Evolutionary conservation across 495 filamentous ascomycete genomes (phyloP), one percentile per base, ranked within the genome.

Genomic region (Achaetomiella virescens): DNA sequence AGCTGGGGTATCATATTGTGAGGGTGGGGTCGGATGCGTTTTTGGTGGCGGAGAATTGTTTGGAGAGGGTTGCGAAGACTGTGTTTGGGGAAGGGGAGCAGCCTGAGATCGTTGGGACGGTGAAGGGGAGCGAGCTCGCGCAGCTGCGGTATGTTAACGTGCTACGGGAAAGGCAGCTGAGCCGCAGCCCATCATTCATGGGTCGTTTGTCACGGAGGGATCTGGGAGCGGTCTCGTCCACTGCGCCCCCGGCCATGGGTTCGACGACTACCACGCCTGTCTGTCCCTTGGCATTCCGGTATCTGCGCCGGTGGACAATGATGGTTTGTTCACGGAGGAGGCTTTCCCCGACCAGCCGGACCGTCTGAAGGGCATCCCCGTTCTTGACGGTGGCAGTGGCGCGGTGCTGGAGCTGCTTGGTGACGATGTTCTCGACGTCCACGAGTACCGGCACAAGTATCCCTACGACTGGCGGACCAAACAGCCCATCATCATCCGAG

Each of bases 391-490:
- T 1, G 93, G 91, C 9, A 86, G 82, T 37, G 62, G 71, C 5
- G 80, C 78, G 11, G 86, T 96, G 4, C 67, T 97, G 10, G 70
- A 82, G n/a, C 78, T 87, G 36, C 72, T 92, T 2, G 59, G 66
- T 21, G 74, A 78, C 1, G 64, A 75, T 52, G 78, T 97, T 14
- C 70, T 96, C 22, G 73, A 77, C 3, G 77, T 78, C 11, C 84
- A 92, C 54, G 74, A 75, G 48, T 88, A 91, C 68, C 72, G 72
- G 52, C 95, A 97, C 77, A 97, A 95, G 66, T 96, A 97, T 68
- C 93, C 93, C 0, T 95, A 96, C 65, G 93, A 99, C 69, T 97
- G 93, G 95, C 79, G 95, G 33, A 93, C 93, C 3, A 97, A 97
- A 67, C 79, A 83, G 57, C 93, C 93, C 18, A 82, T 97, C 24